Conservation (phyloP, 1,284 basidiomycete species). For the Ustilago xerochloae region DNA sequence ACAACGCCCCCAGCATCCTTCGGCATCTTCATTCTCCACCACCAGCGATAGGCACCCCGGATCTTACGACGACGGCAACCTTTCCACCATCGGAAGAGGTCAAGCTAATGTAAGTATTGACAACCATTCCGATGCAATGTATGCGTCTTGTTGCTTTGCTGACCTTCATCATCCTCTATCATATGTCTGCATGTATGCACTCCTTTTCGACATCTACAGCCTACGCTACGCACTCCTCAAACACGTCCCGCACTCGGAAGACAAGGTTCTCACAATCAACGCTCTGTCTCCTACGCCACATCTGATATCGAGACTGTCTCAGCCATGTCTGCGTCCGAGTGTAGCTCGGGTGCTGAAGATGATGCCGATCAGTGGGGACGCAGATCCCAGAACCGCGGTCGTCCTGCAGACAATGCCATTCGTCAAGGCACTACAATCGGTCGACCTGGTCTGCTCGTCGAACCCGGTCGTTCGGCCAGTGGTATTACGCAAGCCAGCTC, state of each 20-base stretch:
- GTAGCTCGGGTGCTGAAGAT: constrained; percentile 55
- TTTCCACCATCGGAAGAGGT: constrained; percentile 33
- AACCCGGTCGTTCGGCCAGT: constrained; percentile 29
- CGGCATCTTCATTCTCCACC: constrained; percentile 22
- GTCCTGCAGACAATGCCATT: constrained; percentile 24
- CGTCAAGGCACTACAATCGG: constrained; percentile 35
- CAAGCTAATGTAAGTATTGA: constrained; percentile 24
- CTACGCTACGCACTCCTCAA: constrained; percentile 25
- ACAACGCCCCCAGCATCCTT: constrained; percentile 26
- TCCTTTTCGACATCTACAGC: no score
- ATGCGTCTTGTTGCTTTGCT: not conserved
- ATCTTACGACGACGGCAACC: constrained; percentile 29
- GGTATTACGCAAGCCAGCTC: constrained; percentile 19
- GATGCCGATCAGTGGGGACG: constrained; percentile 31
- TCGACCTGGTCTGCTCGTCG: constrained; percentile 31
- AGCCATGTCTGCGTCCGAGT: constrained; percentile 55
- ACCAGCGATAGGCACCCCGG: constrained; percentile 15
- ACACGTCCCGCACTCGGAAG: constrained; percentile 23
- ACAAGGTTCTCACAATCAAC: constrained; percentile 41
- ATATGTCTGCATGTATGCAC: not conserved
- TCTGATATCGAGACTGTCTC: constrained; percentile 58
- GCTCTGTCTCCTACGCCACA: constrained; percentile 53
- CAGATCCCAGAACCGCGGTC: constrained; percentile 25
- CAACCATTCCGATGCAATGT: not conserved
- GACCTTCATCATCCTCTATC: not conserved